A percentile compares a stretch with the other conserved stretches of the same genome.
Conservation (phyloP, 164 flowering plant species). For the Cinnamomum chago region DNA sequence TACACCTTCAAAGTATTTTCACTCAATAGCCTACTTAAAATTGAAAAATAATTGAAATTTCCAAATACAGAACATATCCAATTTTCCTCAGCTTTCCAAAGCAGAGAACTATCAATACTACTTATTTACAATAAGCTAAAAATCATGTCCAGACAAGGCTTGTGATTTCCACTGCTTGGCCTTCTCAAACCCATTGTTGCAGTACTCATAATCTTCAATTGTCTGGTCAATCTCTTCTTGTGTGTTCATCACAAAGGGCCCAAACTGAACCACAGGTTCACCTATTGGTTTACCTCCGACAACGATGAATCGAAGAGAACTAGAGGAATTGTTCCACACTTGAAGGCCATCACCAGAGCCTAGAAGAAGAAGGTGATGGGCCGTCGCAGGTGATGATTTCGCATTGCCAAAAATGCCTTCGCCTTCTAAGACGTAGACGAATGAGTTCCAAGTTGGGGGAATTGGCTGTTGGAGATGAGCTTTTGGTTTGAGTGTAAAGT, state of each 20-base stretch:
- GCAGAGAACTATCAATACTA: neutral
- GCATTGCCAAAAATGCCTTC: constrained; percentile 60
- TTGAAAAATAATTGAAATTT: too few species aligned
- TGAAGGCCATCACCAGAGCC: constrained; percentile 59
- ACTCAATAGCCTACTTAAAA: too few species aligned
- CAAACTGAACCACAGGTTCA: constrained; percentile 66
- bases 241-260: constrained; percentile 94
- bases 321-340: constrained; percentile 67
- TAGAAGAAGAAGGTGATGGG: constrained; percentile 60
- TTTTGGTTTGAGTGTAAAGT: constrained; percentile 69
- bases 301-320: constrained; percentile 51
- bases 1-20: too few species aligned
- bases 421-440: constrained; percentile 74
- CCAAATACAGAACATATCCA: too few species aligned
- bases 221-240: constrained; percentile 78
- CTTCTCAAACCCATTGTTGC: constrained; percentile 69
- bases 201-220: constrained; percentile 59
- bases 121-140: constrained; percentile 10
- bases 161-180: constrained; percentile 65
- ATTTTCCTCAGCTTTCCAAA: too few species aligned
- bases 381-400: constrained; percentile 25
- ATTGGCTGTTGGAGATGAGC: constrained; percentile 60
- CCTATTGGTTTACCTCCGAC: constrained; percentile 75
- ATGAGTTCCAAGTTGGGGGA: constrained; percentile 67
- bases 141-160: constrained; percentile 18